phyloP scores from a whole-genome alignment of 2,329 filamentous ascomycete species.

The Penicillium sp. region DNA sequence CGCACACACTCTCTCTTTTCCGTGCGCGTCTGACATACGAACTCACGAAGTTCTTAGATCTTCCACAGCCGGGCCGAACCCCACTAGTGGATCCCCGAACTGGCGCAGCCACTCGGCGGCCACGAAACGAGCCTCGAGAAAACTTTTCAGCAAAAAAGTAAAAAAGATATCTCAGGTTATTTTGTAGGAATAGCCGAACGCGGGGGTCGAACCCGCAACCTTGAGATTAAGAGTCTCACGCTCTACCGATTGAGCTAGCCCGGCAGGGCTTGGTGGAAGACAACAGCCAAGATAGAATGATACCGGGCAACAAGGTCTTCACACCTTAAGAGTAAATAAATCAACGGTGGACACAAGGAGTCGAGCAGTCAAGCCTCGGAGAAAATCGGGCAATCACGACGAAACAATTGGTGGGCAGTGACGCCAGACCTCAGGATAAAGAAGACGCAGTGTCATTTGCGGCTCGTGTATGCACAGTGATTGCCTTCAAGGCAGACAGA shows the following conservation, averaged over 20 bases:
- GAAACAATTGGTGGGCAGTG: background rate
- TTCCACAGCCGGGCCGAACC: conserved; percentile 10
- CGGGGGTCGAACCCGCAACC: conserved; percentile 42
- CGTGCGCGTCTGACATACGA: background rate
- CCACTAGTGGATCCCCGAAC: conserved; percentile 6
- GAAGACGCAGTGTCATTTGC: background rate
- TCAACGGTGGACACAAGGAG: background rate
- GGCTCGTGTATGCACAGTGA: background rate
- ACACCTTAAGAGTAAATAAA: background rate
- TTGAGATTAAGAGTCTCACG: conserved; percentile 50
- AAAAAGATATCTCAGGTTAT: conserved; percentile 19
- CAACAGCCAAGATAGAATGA: background rate
- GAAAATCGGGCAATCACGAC: background rate
- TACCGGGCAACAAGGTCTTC: background rate
- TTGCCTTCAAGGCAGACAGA: conserved; percentile 9
- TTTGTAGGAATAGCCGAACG: conserved; percentile 34
- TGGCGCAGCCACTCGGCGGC: conserved; percentile 11
- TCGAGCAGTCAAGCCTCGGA: background rate
- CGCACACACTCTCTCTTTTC: background rate
- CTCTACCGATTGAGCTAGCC: conserved; percentile 51
- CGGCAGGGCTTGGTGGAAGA: conserved; percentile 27
- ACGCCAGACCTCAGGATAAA: background rate
- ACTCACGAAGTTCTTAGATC: background rate
- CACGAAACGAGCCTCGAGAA: background rate
- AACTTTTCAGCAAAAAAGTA: conserved; percentile 9